Percentiles rank a stretch among this genome's conserved stretches.
phyloP scores from a whole-genome alignment of 2,329 filamentous ascomycete species.

The Trichophyton mentagrophytes region DNA sequence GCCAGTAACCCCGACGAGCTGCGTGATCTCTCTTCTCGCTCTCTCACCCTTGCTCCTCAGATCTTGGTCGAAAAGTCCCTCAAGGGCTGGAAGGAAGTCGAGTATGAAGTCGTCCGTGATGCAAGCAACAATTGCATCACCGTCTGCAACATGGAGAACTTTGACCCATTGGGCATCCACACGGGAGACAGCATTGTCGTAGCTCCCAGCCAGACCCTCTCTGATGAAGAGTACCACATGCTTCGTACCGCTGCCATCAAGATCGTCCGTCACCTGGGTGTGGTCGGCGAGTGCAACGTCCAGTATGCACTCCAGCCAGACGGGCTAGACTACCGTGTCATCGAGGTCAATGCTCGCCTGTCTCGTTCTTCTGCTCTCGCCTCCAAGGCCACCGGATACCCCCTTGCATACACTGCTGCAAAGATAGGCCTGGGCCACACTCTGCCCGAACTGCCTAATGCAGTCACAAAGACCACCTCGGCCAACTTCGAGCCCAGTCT shows the following conservation, averaged over 20 bases:
- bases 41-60: conserved; percentile 84
- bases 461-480: conserved; percentile 95
- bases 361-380: conserved; percentile 93
- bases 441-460: conserved; percentile 89
- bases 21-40: conserved; percentile 81
- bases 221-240: conserved; percentile 99
- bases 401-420: conserved; percentile 89
- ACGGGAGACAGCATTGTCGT: conserved; percentile 98
- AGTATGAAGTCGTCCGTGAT: conserved; percentile 96
- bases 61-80: conserved; percentile 97
- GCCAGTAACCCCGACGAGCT: conserved; percentile 90
- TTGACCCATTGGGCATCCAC: conserved; percentile 92
- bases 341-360: conserved; percentile 97
- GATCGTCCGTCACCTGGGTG: conserved; percentile 91
- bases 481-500: conserved; percentile 97
- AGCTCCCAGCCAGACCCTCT: conserved; percentile 89
- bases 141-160: conserved; percentile 98
- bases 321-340: conserved; percentile 94
- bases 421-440: conserved; percentile 97
- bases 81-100: conserved; percentile 98
- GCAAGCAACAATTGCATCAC: conserved; percentile 98
- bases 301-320: conserved; percentile 96
- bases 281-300: conserved; percentile 97
- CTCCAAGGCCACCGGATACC: conserved; percentile 96
- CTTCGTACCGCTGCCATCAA: conserved; percentile 94